Conservation (phyloP, 495 filamentous ascomycete species). For the Penicillium macrosclerotiorum region DNA sequence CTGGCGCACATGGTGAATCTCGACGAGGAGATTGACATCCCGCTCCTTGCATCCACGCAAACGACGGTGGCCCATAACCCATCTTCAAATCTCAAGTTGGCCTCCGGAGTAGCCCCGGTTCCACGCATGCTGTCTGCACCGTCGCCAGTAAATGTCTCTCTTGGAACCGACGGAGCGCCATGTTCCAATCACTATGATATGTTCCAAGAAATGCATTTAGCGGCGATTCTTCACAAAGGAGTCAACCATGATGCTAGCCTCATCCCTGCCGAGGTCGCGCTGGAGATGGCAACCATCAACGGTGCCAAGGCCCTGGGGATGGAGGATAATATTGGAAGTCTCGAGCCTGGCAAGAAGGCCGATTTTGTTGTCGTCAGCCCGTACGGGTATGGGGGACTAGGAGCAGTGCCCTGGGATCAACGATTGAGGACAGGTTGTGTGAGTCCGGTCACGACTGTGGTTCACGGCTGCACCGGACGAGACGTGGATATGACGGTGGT, state of each 20-base stretch:
- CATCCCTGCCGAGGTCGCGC: slow-evolving; percentile 32
- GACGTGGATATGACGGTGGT: slow-evolving; percentile 41
- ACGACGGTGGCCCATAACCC: slow-evolving; percentile 41
- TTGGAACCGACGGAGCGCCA: slow-evolving; percentile 42
- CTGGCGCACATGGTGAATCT: slow-evolving; percentile 38
- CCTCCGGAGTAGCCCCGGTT: slow-evolving; percentile 37
- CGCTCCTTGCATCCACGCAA: slow-evolving; percentile 25
- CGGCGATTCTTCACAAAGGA: slow-evolving; percentile 41
- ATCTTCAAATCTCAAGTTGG: slow-evolving; percentile 40
- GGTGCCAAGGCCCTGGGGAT: slow-evolving; percentile 37
- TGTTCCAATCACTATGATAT: slow-evolving; percentile 42
- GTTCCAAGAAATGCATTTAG: slow-evolving; percentile 41
- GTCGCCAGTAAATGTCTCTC: slow-evolving; percentile 27
- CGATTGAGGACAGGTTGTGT: slow-evolving; percentile 4
- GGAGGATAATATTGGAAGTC: slow-evolving; percentile 37
- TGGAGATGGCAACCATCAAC: slow-evolving; percentile 43
- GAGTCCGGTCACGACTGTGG: slow-evolving; percentile 35
- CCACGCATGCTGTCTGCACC: slow-evolving; percentile 26
- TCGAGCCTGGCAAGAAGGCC: slow-evolving; percentile 43
- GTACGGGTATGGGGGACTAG: slow-evolving; percentile 22
- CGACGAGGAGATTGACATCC: slow-evolving; percentile 30
- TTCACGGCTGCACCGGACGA: slow-evolving; percentile 36
- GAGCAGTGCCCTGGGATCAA: slow-evolving; percentile 16
- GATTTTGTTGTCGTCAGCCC: slow-evolving; percentile 35
- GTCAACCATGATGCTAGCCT: slow-evolving; percentile 32